These are phyloP conservation scores for Hemisphaericaspora lyxosophila DNA, from an alignment of 1,139 yeast species.

Conservation along the genomic window DNA sequence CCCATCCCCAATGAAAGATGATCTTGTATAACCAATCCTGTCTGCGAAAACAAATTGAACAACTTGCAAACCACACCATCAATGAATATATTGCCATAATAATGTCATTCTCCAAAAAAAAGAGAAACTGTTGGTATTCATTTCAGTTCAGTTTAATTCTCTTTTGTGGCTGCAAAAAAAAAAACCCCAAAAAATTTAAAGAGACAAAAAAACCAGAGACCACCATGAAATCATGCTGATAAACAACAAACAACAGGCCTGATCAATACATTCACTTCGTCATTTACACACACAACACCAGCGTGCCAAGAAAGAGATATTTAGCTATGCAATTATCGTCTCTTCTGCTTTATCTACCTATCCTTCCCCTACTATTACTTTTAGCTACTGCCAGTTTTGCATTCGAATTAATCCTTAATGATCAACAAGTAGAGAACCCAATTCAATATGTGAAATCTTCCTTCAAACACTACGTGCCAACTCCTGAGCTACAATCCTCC, in stretches of 20 bases:
- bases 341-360: not conserved
- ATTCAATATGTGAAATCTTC: conserved; percentile 12
- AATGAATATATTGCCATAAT: no score
- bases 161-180: conserved; percentile 9
- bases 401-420: conserved; percentile 11
- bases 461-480: conserved; percentile 11
- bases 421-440: conserved; percentile 14
- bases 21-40: no score
- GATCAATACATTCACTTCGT: not conserved
- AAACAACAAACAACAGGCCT: no score
- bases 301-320: not conserved
- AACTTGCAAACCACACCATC: no score
- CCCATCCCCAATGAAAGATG: no score
- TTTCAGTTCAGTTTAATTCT: not conserved
- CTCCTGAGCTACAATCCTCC: conserved; percentile 12
- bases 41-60: no score
- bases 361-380: conserved; percentile 1
- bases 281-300: not conserved
- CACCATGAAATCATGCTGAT: no score
- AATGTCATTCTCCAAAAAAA: no score
- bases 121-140: not conserved
- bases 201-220: no score
- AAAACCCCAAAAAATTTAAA: no score
- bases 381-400: not conserved
- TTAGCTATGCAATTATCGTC: conserved; percentile 1